These are phyloP conservation scores for Diaporthe eres DNA, from an alignment of 2,329 filamentous ascomycete species.

Conservation along the genomic window DNA sequence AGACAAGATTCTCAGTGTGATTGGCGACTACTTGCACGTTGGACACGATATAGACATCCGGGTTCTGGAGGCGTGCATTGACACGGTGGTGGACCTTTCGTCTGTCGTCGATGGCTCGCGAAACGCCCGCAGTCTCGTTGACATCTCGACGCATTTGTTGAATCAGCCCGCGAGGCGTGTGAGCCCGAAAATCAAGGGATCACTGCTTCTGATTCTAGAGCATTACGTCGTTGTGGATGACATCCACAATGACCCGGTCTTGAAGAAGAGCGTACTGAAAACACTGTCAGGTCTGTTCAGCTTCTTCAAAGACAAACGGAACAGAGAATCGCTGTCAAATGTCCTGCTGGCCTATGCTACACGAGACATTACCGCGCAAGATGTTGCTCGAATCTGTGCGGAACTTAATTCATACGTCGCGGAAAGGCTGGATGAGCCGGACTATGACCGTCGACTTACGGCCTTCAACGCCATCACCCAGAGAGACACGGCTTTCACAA, in stretches of 20 bases:
- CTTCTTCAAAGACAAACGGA: slow-evolving; percentile 87
- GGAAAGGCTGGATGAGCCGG: slow-evolving; percentile 83
- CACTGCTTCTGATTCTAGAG: slow-evolving; percentile 84
- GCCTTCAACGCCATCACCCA: slow-evolving; percentile 83
- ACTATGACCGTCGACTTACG: slow-evolving; percentile 85
- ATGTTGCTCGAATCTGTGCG: slow-evolving; percentile 78
- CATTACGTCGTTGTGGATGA: slow-evolving; percentile 81
- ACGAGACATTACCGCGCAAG: slow-evolving; percentile 70
- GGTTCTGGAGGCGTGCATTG: slow-evolving; percentile 83
- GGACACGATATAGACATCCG: slow-evolving; percentile 75
- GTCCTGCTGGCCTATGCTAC: slow-evolving; percentile 80
- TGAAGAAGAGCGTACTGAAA: slow-evolving; percentile 77
- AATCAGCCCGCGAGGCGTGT: slow-evolving; percentile 88
- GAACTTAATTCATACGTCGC: slow-evolving; percentile 85
- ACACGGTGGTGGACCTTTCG: slow-evolving; percentile 82
- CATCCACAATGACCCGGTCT: slow-evolving; percentile 65
- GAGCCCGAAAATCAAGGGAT: slow-evolving; percentile 85
- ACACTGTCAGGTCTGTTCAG: slow-evolving; percentile 87
- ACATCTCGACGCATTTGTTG: slow-evolving; percentile 84
- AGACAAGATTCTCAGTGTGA: slow-evolving; percentile 74
- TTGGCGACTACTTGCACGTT: slow-evolving; percentile 75
- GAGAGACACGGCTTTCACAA: slow-evolving; percentile 70
- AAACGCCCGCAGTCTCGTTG: slow-evolving; percentile 83
- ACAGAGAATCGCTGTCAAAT: slow-evolving; percentile 79
- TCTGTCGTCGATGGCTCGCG: slow-evolving; percentile 76